Evolutionary conservation across 2,329 filamentous ascomycete species (phyloP).

Genomic region (Epichloe coenophiala): DNA sequence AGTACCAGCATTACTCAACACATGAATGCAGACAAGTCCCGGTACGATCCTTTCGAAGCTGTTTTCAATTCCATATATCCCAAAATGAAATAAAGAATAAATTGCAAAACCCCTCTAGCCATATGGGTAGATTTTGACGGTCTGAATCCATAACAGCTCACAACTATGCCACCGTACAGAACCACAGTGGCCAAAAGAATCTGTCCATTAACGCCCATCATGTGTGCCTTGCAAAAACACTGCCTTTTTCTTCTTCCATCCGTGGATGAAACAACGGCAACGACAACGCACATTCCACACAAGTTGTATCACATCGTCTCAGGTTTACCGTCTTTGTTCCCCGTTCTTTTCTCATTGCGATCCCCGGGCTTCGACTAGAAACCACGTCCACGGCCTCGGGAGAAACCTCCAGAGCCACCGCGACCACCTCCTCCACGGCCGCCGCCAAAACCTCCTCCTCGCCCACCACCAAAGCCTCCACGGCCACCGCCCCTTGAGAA

Average conservation of each 20-base stretch:
- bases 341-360: slow-evolving; percentile 8
- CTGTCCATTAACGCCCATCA: slow-evolving; percentile 5
- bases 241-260: background rate
- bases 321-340: background rate
- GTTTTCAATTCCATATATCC: slow-evolving; percentile 3
- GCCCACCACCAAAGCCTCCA: slow-evolving; percentile 12
- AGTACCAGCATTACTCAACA: too few species aligned
- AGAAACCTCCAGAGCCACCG: slow-evolving; percentile 25
- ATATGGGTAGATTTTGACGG: slow-evolving; percentile 1
- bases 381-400: slow-evolving; percentile 23
- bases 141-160: background rate
- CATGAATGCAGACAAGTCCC: too few species aligned
- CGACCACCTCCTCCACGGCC: slow-evolving; percentile 2
- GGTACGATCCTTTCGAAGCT: background rate
- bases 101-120: background rate
- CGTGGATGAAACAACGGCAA: background rate
- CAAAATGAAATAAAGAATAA: background rate
- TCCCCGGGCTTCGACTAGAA: slow-evolving; percentile 15
- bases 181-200: slow-evolving; percentile 4
- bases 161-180: slow-evolving; percentile 1
- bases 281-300: background rate
- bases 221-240: slow-evolving; percentile 2
- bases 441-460: slow-evolving; percentile 11
- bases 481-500: slow-evolving; percentile 21
- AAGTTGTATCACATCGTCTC: background rate